Base-by-base conservation (phyloP, 768 basidiomycete genomes). In the Russula olivacea region DNA sequence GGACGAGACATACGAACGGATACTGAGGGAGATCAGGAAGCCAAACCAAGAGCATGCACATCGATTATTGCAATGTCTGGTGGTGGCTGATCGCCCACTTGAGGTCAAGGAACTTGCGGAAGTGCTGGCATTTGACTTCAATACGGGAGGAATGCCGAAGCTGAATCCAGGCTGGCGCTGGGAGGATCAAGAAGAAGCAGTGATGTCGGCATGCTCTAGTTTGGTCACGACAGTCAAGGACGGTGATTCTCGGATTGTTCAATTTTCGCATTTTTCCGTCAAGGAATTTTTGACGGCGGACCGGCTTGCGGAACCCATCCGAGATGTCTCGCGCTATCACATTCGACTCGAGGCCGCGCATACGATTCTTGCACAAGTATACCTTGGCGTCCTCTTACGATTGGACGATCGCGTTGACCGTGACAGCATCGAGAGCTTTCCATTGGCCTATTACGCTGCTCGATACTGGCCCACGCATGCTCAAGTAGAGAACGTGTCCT, bases 1-100 rank as follows among this genome's bases (percentile, higher is more conserved):
- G 14, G 49, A 41, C 3, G 61, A 43, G 51, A 58, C 49, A 19
- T 62, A 62, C 28, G 55, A 58, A 30, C 55, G 49, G 19, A 51
- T 58, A 23, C 48, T 62, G n/a, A 34, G 7, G 28, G 28, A 41
- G 9, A 62, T 62, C 40, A 30, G 32, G 17, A 41, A 45, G 5
- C 15, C 38, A 1, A 34, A 57, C 19, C 38, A 17, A 41, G 36
- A 34, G 4, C 32, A 50, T 32, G 61, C 55, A 10, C 61, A 36
- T 9, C 48, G 36, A 36, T 38, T 62, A 17, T 23, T 51, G 25
- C 55, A 58, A 14, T 62, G 54, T 23, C 51, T 60, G 19, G 25
- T 36, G 8, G 49, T 21, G 2, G 30, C 51, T 17, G 7, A 19
- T 19, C 50, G 51, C 12, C 58, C 58, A 4, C 58, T 59, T 43